Percentiles rank a stretch among this genome's conserved stretches.
Evolutionary conservation across 257 asterid genomes (phyloP).

Genomic region (Voacanga thouarsii): DNA sequence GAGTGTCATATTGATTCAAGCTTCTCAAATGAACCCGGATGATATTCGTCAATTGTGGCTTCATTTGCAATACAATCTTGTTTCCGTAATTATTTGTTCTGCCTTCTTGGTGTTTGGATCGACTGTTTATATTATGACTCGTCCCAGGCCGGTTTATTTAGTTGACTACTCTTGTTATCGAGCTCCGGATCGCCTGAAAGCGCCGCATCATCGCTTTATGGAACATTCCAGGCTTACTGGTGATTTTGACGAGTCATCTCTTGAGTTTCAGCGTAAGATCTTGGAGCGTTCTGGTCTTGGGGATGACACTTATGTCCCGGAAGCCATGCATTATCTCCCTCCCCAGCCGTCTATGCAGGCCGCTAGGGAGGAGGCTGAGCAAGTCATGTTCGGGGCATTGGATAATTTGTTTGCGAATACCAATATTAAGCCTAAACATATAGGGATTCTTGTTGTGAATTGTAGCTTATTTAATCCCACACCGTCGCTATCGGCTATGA

Average conservation of each 20-base stretch:
- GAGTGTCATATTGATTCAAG: slow-evolving; percentile 50
- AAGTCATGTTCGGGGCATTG: slow-evolving; percentile 66
- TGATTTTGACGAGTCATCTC: slow-evolving; percentile 62
- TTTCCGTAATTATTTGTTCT: slow-evolving; percentile 54
- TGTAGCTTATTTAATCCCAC: slow-evolving; percentile 76
- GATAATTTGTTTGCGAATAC: slow-evolving; percentile 59
- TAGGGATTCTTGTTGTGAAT: slow-evolving; percentile 68
- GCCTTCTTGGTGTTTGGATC: slow-evolving; percentile 65
- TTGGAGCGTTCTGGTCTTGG: slow-evolving; percentile 76
- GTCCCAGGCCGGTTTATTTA: slow-evolving; percentile 65
- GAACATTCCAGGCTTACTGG: slow-evolving; percentile 52
- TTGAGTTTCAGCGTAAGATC: slow-evolving; percentile 74
- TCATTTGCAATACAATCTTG: slow-evolving; percentile 67
- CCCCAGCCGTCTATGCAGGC: slow-evolving; percentile 75
- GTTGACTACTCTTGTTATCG: slow-evolving; percentile 69
- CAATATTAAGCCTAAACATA: slow-evolving; percentile 55
- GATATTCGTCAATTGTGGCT: slow-evolving; percentile 64
- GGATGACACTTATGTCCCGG: slow-evolving; percentile 67
- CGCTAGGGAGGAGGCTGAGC: slow-evolving; percentile 75
- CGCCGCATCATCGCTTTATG: slow-evolving; percentile 48
- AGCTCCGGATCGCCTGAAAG: slow-evolving; percentile 50
- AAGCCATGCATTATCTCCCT: slow-evolving; percentile 65
- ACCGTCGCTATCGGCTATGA: slow-evolving; percentile 65
- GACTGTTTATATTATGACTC: slow-evolving; percentile 67
- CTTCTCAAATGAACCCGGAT: slow-evolving; percentile 65